Conservation (phyloP, 2,329 filamentous ascomycete genomes). For the Penicillium brasilianum region DNA sequence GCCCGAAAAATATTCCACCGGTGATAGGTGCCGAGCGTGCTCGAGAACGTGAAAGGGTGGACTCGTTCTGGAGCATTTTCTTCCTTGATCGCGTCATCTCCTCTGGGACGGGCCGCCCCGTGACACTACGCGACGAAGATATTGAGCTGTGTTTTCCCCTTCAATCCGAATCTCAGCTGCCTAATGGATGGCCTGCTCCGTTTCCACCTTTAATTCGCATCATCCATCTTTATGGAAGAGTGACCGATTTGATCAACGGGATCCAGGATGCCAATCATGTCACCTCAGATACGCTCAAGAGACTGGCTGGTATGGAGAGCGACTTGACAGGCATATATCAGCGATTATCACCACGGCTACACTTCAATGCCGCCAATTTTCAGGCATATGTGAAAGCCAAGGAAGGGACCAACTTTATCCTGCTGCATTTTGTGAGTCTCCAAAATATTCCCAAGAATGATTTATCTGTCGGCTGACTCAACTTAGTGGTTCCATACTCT, state of each 20-base stretch:
- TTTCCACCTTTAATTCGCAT: slow-evolving; percentile 82
- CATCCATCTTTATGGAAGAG: slow-evolving; percentile 82
- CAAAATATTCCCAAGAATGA: not conserved
- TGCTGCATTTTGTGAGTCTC: slow-evolving; percentile 69
- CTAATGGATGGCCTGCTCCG: slow-evolving; percentile 73
- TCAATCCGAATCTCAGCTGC: slow-evolving; percentile 56
- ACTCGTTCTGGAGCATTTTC: slow-evolving; percentile 91
- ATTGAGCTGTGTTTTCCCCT: slow-evolving; percentile 76
- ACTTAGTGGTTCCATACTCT: slow-evolving; percentile 78
- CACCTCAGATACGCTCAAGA: slow-evolving; percentile 73
- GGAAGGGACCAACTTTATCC: slow-evolving; percentile 83
- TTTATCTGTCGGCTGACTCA: slow-evolving; percentile 21
- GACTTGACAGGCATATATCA: slow-evolving; percentile 78
- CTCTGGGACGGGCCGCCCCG: slow-evolving; percentile 81
- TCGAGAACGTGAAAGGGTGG: slow-evolving; percentile 79
- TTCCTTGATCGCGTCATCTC: slow-evolving; percentile 87
- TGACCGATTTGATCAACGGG: slow-evolving; percentile 83
- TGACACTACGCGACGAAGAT: slow-evolving; percentile 82
- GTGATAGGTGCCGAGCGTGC: slow-evolving; percentile 62
- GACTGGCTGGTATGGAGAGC: slow-evolving; percentile 76
- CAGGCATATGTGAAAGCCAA: slow-evolving; percentile 80
- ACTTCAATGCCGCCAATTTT: slow-evolving; percentile 86
- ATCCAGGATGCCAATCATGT: slow-evolving; percentile 76
- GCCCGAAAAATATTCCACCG: slow-evolving; percentile 42
- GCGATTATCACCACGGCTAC: slow-evolving; percentile 72